A percentile compares a stretch with the other conserved stretches of the same genome.
Conservation (phyloP, 352 stramenopile species). For the Phytophthora nicotianae region DNA sequence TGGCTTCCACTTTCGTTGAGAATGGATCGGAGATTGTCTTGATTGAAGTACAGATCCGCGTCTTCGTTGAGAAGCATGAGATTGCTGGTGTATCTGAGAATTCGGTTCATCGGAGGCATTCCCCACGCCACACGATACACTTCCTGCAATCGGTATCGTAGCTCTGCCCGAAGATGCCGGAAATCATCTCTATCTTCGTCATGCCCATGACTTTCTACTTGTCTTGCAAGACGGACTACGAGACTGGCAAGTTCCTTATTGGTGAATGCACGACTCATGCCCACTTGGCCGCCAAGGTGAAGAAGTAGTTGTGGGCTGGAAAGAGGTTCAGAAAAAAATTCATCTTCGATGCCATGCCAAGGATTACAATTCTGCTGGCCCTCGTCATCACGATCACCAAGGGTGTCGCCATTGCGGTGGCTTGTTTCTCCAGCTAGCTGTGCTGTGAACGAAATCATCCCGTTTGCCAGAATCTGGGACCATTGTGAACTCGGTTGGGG, state of each 20-base stretch:
- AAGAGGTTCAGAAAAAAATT: slow-evolving; percentile 62
- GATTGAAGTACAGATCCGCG: slow-evolving; percentile 65
- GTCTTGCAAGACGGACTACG: slow-evolving; percentile 21
- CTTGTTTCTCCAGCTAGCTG: slow-evolving; percentile 36
- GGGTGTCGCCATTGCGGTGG: slow-evolving; percentile 43
- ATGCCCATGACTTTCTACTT: slow-evolving; percentile 10
- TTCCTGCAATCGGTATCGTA: slow-evolving; percentile 70
- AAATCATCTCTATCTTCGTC: slow-evolving; percentile 26
- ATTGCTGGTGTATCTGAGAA: slow-evolving; percentile 59
- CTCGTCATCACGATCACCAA: slow-evolving; percentile 44
- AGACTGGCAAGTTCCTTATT: slow-evolving; percentile 46
- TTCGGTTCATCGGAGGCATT: slow-evolving; percentile 47
- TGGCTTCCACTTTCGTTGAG: not conserved
- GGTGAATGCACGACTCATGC: slow-evolving; percentile 51
- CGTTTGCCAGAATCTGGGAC: slow-evolving; percentile 43
- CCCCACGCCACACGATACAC: slow-evolving; percentile 71
- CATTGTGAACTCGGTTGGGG: slow-evolving; percentile 33
- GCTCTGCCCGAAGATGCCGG: slow-evolving; percentile 28
- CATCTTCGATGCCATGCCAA: slow-evolving; percentile 63
- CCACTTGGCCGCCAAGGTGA: slow-evolving; percentile 68
- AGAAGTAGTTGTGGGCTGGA: slow-evolving; percentile 50
- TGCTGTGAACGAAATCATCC: slow-evolving; percentile 44
- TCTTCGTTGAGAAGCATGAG: slow-evolving; percentile 73
- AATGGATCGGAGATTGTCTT: slow-evolving; percentile 14
- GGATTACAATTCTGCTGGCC: slow-evolving; percentile 54